Base-by-base conservation (phyloP, 805 yeast species). In the Metschnikowia bowlesiae region DNA sequence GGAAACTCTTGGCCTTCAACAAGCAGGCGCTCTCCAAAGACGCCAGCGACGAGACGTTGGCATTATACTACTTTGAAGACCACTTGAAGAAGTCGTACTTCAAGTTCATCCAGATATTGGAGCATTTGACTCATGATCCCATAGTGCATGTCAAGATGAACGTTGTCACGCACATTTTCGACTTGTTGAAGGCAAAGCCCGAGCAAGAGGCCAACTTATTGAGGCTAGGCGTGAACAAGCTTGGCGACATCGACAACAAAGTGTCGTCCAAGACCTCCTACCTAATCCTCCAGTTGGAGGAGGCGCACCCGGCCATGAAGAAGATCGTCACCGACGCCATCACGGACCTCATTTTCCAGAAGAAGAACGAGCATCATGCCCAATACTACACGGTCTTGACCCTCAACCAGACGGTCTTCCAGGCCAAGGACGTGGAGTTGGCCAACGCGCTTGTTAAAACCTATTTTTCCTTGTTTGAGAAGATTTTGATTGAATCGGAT, bases 261-360 rank as follows among this genome's bases (percentile, higher is more conserved):
- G 96, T 94, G 5, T 82, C 95, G 1, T 87, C 98, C 0, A 88
- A 88, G 63, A 82, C 96, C 1, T 90, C 97, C 5, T 89, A 81
- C 66, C 83, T 85, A 55, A 71, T 94, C 42, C 75, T 91, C 55
- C 85, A 85, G 60, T 70, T 90, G 39, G 87, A 94, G 66, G 96
- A 89, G 66, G 85, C 84, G 4, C 99, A 94, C 66, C 99, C 99
- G 16, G 94, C 94, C 45, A 94, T 94, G 98, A 92, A 90, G 67
- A 71, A 80, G 47, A 82, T 92, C 50, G 76, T 94, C 37, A 79
- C 85, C 38, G 89, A 89, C 54, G 75, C 94, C 5, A 85, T 92
- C 36, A 80, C 87, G 45, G 98, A 94, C 65, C 78, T 85, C 46
- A 74, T 89, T 32, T 85, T 89, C 68, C 82, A 87, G 61, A 80